Evolutionary conservation across 148 eudicot genomes (phyloP).

Genomic region (Arbutus unedo): DNA sequence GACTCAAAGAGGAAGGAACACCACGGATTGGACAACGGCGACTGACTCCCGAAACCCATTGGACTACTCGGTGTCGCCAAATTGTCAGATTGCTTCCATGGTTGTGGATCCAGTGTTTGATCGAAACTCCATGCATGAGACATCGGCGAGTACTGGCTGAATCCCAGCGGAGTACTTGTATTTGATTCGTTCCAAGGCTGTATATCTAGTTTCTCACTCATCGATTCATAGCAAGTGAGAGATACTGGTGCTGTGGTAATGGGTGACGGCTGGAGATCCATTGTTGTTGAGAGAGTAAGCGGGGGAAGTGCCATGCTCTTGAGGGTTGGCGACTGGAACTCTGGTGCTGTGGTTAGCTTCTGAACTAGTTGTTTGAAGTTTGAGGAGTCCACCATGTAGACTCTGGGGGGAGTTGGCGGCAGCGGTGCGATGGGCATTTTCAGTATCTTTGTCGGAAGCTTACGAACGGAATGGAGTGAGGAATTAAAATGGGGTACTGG

Average conservation of each 20-base stretch:
- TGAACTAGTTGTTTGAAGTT: conserved; percentile 70
- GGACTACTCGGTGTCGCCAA: background rate
- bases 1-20: conserved; percentile 45
- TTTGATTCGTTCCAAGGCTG: conserved; percentile 11
- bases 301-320: conserved; percentile 52
- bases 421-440: conserved; percentile 32
- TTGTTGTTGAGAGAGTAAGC: conserved; percentile 13
- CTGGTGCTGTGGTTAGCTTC: conserved; percentile 49
- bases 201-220: background rate
- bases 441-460: conserved; percentile 11
- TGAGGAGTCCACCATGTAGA: conserved; percentile 56
- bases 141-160: conserved; percentile 39
- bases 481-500: conserved; percentile 10
- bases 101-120: background rate
- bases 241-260: background rate
- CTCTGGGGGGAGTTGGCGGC: conserved; percentile 40
- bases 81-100: background rate
- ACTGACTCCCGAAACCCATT: background rate
- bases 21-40: background rate
- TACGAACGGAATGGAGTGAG: conserved; percentile 28
- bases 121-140: conserved; percentile 48
- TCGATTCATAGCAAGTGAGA: background rate
- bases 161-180: conserved; percentile 29
- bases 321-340: conserved; percentile 23
- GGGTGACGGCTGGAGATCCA: background rate